A percentile compares a stretch with the other conserved stretches of the same genome.
Evolutionary conservation across 176 grass and related monocot genomes (phyloP).

Genomic region (barley (Hordeum vulgare)): DNA sequence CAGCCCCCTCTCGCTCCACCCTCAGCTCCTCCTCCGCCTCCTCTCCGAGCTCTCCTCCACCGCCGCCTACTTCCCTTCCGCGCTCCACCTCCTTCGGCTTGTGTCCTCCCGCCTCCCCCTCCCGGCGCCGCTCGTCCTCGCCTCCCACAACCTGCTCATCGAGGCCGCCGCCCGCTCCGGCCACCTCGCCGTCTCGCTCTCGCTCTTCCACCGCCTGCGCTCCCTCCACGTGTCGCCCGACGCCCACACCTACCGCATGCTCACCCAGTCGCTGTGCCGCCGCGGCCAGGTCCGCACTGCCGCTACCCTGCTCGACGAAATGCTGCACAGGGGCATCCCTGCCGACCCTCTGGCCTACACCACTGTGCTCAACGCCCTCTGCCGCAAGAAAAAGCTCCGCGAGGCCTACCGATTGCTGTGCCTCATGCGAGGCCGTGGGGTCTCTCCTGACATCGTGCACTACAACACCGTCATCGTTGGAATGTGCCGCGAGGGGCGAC

Average conservation of each 20-base stretch:
- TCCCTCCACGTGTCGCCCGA: conserved; percentile 46
- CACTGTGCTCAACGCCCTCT: conserved; percentile 63
- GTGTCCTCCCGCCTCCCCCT: conserved; percentile 40
- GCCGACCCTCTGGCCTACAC: conserved; percentile 55
- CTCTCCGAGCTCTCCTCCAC: conserved; percentile 33
- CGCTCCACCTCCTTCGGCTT: conserved; percentile 39
- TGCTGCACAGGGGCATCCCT: conserved; percentile 67
- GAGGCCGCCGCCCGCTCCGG: conserved; percentile 51
- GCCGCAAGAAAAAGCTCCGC: conserved; percentile 63
- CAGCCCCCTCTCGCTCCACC: conserved; percentile 32
- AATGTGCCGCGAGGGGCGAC: conserved; percentile 57
- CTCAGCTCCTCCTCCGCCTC: conserved; percentile 35
- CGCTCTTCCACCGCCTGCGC: conserved; percentile 58
- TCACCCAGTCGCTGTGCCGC: conserved; percentile 56
- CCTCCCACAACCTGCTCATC: conserved; percentile 69
- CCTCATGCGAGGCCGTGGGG: conserved; percentile 59
- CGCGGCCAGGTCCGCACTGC: conserved; percentile 57
- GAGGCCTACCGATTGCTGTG: conserved; percentile 78
- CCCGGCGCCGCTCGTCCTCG: conserved; percentile 41
- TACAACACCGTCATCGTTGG: conserved; percentile 72
- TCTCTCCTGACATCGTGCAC: conserved; percentile 64
- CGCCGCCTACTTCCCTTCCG: conserved; percentile 40
- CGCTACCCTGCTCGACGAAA: conserved; percentile 59
- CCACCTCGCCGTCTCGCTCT: conserved; percentile 45
- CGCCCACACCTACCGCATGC: conserved; percentile 53